phyloP scores from a whole-genome alignment of 163 green algal species.

The Coccomyxa subellipsoidea region DNA sequence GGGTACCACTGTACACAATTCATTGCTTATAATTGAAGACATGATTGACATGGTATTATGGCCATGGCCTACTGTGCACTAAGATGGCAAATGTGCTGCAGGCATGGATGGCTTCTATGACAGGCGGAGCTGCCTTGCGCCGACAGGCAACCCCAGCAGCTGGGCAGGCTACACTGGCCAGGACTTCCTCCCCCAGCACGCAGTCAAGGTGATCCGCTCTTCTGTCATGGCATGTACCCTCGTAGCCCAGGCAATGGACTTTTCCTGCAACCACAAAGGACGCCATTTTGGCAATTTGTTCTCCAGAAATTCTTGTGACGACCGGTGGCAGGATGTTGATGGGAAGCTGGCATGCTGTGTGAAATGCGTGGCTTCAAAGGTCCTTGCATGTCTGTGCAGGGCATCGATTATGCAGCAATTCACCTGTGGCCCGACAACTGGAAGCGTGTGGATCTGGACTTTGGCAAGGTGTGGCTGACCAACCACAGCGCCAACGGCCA shows the following conservation, averaged over 20 bases:
- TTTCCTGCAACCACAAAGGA: too few species aligned
- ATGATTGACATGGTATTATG: too few species aligned
- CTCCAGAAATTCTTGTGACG: too few species aligned
- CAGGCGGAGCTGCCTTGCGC: slow-evolving; percentile 4
- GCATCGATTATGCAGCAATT: slow-evolving; percentile 70
- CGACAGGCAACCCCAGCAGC: slow-evolving; percentile 28
- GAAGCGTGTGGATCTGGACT: slow-evolving; percentile 1
- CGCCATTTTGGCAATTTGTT: too few species aligned
- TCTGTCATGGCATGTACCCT: too few species aligned
- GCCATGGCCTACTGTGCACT: neutral
- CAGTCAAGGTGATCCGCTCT: neutral
- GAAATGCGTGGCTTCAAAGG: too few species aligned
- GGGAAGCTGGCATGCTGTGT: too few species aligned
- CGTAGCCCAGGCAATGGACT: too few species aligned
- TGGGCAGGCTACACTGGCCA: slow-evolving; percentile 38
- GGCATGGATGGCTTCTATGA: slow-evolving; percentile 30
- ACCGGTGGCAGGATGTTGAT: too few species aligned
- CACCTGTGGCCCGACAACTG: slow-evolving; percentile 76
- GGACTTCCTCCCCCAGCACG: slow-evolving; percentile 45
- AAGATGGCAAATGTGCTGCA: neutral
- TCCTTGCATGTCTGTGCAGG: neutral
- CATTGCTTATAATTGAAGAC: too few species aligned
- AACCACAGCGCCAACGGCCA: neutral
- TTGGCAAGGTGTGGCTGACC: slow-evolving; percentile 1
- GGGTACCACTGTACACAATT: too few species aligned